Conservation (phyloP, 768 basidiomycete species). For the Cystofilobasidium capitatum region DNA sequence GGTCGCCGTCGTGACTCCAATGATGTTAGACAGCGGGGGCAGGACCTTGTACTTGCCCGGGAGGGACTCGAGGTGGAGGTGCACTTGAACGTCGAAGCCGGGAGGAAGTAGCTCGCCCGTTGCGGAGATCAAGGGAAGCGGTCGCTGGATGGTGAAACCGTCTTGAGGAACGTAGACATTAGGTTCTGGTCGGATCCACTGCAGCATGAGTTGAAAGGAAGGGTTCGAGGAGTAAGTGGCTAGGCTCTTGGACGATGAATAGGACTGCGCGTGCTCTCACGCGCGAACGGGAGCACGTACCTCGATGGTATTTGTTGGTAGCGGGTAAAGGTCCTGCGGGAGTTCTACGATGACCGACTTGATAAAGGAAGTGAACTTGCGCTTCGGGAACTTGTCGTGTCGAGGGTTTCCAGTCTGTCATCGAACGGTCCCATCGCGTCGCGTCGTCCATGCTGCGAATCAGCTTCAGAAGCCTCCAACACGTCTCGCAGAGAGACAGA, state of each 20-base stretch:
- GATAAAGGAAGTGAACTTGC: constrained; percentile 74
- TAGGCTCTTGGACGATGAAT: too few species aligned
- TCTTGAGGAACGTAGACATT: constrained; percentile 46
- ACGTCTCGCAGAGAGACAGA: constrained; percentile 1
- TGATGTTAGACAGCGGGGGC: constrained; percentile 53
- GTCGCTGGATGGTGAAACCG: constrained; percentile 76
- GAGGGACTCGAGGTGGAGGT: constrained; percentile 66
- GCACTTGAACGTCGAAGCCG: constrained; percentile 53
- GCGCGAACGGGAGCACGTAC: constrained; percentile 42
- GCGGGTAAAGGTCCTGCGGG: constrained; percentile 36
- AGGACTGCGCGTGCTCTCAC: neutral
- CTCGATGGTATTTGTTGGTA: constrained; percentile 72
- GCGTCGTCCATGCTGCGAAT: neutral
- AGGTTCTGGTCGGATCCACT: neutral
- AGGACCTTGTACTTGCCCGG: constrained; percentile 77
- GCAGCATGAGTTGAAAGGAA: neutral
- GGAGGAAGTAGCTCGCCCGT: constrained; percentile 66
- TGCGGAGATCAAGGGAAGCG: constrained; percentile 79
- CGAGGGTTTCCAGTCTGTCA: constrained; percentile 36
- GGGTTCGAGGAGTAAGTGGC: neutral
- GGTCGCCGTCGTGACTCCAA: constrained; percentile 77
- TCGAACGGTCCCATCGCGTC: neutral
- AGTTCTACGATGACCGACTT: constrained; percentile 77
- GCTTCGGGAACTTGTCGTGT: constrained; percentile 43
- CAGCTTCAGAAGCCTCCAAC: neutral